phyloP scores from a whole-genome alignment of 306 rosid genomes.

The Cucumis melo region DNA sequence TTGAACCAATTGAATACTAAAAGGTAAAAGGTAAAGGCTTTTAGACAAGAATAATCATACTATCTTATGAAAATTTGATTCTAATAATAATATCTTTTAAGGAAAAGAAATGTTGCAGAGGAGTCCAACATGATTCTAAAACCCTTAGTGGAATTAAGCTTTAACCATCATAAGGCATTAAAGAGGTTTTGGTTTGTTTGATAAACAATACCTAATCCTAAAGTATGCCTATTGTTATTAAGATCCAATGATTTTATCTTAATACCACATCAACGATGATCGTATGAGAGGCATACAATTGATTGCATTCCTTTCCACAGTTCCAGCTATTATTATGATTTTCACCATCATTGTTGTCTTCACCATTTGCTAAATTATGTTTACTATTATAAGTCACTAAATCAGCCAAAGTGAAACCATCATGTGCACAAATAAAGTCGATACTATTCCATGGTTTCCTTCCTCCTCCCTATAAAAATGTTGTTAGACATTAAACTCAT shows the following conservation, averaged over 20 bases:
- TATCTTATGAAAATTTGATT: not conserved
- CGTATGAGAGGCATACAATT: slow-evolving; percentile 6
- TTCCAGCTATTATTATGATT: slow-evolving; percentile 97
- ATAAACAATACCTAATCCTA: not conserved
- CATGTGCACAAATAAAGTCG: slow-evolving; percentile 84
- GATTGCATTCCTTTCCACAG: slow-evolving; percentile 71
- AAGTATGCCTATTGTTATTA: not conserved
- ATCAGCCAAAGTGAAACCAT: slow-evolving; percentile 92
- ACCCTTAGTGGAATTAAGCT: not conserved
- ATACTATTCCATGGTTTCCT: slow-evolving; percentile 88
- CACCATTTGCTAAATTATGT: slow-evolving; percentile 80
- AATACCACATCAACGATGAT: not conserved
- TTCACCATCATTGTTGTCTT: slow-evolving; percentile 94
- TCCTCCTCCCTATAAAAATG: slow-evolving; percentile 60
- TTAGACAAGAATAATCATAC: not conserved
- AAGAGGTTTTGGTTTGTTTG: not conserved
- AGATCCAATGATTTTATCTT: not conserved
- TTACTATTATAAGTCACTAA: slow-evolving; percentile 78
- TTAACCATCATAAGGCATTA: not conserved
- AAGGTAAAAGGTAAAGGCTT: not conserved
- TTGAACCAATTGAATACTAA: not conserved
- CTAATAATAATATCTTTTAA: not conserved
- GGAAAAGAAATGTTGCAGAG: too few relatives aligned
- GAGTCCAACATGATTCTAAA: too few relatives aligned
- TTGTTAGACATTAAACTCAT: not conserved